Evolutionary conservation across 345 rosid species (phyloP).

Genomic region (Brassica cretica): DNA sequence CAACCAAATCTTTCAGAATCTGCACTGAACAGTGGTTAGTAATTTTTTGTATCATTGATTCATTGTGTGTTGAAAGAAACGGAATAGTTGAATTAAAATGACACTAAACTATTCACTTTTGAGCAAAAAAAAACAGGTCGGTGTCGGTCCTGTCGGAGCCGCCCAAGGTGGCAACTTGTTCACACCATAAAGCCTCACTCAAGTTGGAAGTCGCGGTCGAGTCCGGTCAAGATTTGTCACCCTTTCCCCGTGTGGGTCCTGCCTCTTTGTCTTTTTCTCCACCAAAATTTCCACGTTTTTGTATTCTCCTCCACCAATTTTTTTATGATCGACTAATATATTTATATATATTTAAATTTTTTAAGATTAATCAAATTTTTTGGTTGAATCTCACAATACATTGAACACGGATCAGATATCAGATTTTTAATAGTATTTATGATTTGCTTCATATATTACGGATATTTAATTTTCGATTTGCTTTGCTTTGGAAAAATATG

Average conservation of each 20-base stretch:
- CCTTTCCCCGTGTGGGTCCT: slow-evolving; percentile 33
- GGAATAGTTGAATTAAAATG: background rate
- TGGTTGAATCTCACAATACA: background rate
- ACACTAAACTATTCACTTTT: background rate
- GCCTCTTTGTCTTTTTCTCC: background rate
- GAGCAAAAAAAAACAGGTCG: slow-evolving; percentile 12
- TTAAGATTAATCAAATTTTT: background rate
- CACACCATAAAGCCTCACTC: slow-evolving; percentile 24
- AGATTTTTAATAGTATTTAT: no score
- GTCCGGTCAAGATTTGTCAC: slow-evolving; percentile 38
- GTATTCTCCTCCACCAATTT: background rate
- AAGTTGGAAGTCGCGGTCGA: slow-evolving; percentile 43
- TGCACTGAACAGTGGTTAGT: background rate
- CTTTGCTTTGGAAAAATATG: no score
- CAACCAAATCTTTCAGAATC: background rate
- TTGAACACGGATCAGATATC: no score
- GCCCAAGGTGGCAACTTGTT: slow-evolving; percentile 39
- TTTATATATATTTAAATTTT: background rate
- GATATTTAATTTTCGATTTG: no score
- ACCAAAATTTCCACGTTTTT: slow-evolving; percentile 26
- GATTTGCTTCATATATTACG: no score
- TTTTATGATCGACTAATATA: background rate
- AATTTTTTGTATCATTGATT: background rate
- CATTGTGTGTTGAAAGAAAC: background rate
- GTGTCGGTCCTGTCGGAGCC: slow-evolving; percentile 46